Conservation (phyloP, 192 early-diverging fungal species). For the Backusella westeae region DNA sequence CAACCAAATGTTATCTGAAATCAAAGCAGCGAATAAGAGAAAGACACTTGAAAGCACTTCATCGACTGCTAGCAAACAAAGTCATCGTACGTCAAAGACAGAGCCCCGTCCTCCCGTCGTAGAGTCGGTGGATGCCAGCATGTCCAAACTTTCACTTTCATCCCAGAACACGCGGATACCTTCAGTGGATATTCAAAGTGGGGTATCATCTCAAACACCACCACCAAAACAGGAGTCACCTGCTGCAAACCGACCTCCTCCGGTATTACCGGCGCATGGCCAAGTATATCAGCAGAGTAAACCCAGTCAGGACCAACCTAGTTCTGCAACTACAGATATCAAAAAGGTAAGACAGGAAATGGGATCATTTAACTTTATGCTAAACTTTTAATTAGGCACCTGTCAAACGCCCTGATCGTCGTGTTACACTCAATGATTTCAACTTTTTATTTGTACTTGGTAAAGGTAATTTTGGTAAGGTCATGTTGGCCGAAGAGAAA, state of each 20-base stretch:
- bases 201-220: background rate
- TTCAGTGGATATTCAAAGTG: background rate
- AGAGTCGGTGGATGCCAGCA: background rate
- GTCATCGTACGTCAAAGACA: background rate
- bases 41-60: conserved; percentile 36
- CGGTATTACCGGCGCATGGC: background rate
- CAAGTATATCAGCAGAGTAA: conserved; percentile 13
- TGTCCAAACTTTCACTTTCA: background rate
- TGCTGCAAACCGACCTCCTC: background rate
- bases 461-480: conserved; percentile 99
- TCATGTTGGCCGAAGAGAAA: conserved; percentile 97
- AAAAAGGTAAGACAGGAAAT: background rate
- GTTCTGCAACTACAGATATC: background rate
- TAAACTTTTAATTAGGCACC: background rate
- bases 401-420: conserved; percentile 31
- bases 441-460: conserved; percentile 93
- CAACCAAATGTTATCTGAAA: conserved; percentile 81
- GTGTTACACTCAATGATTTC: conserved; percentile 90
- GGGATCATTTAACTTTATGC: too few species aligned
- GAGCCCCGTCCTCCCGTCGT: background rate
- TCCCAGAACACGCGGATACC: background rate
- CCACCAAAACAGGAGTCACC: background rate
- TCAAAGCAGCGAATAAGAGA: conserved; percentile 58
- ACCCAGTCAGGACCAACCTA: background rate
- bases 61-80: background rate